Evolutionary conservation across 495 filamentous ascomycete species (phyloP), one percentile per base, ranked within the genome.

Genomic region (Aspergillus sparsus): DNA sequence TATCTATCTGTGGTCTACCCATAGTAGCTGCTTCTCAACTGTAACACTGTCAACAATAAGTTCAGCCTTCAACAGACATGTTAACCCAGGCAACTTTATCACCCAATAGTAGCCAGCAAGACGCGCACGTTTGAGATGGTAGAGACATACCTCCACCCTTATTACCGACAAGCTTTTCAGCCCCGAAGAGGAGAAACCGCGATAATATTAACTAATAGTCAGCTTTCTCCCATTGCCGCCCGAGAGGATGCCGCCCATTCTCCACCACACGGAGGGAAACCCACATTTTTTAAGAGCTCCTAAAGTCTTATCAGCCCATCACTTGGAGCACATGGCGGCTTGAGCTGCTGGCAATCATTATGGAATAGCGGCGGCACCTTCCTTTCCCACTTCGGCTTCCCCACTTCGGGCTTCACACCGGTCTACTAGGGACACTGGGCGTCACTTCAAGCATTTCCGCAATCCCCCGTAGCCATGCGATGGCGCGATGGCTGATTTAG

Each of bases 341-440:
- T 47, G 44, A 8, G 16, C 15, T 21, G 9, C n/a, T n/a, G 15
- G 44, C 8, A 9, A 18, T 18, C 44, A 15, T 47, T 18, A 47
- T 47, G 2, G 21, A 27, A 27, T 27, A 27, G 21, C 21, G 21
- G 44, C 44, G 44, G 6, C 15, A 18, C 44, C 16, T 47, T 47
- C 44, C 16, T 47, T 47, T n/a, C 44, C 44, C 44, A 18, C 44
- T 47, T 21, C 44, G 44, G 44, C n/a, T n/a, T n/a, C n/a, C 44
- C 44, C 44, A 18, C 44, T 47, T 21, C 44, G 44, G 44, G 44
- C 44, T 47, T 47, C 44, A 13, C 44, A 47, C 44, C 44, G 44
- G 15, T 16, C 15, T 9, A 18, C 9, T 21, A 11, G 15, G 10
- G 44, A 2, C 44, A 47, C 4, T 16, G 16, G 6, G n/a, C 15